Conservation (phyloP, 2,329 filamentous ascomycete species). For the Cryphonectria carpinicola region DNA sequence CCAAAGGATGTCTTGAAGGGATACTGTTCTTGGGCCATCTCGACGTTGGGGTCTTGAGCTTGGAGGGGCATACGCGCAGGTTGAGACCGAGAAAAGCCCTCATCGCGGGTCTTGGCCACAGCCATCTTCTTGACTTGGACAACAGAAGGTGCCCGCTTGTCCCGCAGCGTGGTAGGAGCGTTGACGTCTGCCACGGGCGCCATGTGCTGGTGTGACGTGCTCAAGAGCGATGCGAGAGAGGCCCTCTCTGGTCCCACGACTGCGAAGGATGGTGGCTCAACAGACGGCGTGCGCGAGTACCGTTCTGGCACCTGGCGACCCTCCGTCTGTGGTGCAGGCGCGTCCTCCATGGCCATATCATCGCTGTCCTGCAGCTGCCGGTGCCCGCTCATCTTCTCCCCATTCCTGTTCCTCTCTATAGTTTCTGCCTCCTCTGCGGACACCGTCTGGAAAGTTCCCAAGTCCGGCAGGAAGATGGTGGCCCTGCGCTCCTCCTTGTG, state of each 20-base stretch:
- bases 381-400: conserved; percentile 31
- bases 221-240: conserved; percentile 64
- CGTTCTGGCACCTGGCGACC: conserved; percentile 24
- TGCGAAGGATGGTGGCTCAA: conserved; percentile 65
- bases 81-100: conserved; percentile 7
- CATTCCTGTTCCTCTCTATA: conserved; percentile 39
- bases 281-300: conserved; percentile 64
- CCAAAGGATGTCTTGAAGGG: conserved; percentile 24
- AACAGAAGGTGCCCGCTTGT: conserved; percentile 43
- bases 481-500: conserved; percentile 33
- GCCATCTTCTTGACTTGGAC: conserved; percentile 26
- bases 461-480: conserved; percentile 60
- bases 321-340: conserved; percentile 10
- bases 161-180: conserved; percentile 48
- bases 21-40: conserved; percentile 16
- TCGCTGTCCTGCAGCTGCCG: conserved; percentile 31
- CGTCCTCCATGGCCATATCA: conserved; percentile 29
- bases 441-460: conserved; percentile 66
- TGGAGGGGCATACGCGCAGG: conserved; percentile 20
- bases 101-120: conserved; percentile 24
- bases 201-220: conserved; percentile 53
- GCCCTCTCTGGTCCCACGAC: conserved; percentile 56
- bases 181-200: conserved; percentile 40
- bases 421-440: conserved; percentile 57
- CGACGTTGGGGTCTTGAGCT: conserved; percentile 26